Percentiles rank a stretch among this genome's conserved stretches.
phyloP scores from a whole-genome alignment of 2,329 filamentous ascomycete genomes.

The Aspergillus bombycis region DNA sequence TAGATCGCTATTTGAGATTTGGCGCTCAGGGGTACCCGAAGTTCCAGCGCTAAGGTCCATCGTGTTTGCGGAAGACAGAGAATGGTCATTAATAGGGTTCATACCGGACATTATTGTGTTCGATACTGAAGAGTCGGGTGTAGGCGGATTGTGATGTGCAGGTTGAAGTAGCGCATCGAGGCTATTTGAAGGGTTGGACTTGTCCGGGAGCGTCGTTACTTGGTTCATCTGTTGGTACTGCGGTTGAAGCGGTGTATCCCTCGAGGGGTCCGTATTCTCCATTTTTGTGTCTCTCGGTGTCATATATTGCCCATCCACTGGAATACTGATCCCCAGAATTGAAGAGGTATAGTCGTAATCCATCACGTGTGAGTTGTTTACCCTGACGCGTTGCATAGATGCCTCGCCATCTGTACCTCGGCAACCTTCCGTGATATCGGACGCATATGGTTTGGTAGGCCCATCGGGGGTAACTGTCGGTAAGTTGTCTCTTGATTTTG shows the following conservation, averaged over 20 bases:
- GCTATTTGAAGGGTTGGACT: conserved; percentile 24
- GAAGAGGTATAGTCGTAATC: conserved; percentile 31
- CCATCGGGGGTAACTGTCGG: conserved; percentile 2
- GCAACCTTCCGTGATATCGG: conserved; percentile 11
- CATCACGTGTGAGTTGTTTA: conserved; percentile 16
- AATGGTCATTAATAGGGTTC: conserved; percentile 18
- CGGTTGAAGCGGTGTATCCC: conserved; percentile 26
- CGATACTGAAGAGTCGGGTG: conserved; percentile 38
- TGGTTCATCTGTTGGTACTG: conserved; percentile 13
- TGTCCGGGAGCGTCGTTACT: conserved; percentile 21
- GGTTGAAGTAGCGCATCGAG: conserved; percentile 24
- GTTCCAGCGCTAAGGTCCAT: conserved; percentile 10
- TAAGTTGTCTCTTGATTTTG: conserved; percentile 8
- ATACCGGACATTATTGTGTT: conserved; percentile 25
- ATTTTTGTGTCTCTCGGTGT: conserved; percentile 37
- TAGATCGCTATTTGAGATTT: conserved; percentile 32
- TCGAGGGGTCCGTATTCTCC: conserved; percentile 31
- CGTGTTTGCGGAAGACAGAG: conserved; percentile 15
- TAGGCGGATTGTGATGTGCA: conserved; percentile 32
- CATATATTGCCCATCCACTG: conserved; percentile 35
- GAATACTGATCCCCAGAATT: conserved; percentile 37
- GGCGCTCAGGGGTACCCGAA: conserved; percentile 9
- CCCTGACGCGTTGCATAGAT: conserved; percentile 16
- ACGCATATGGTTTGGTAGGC: conserved; percentile 5
- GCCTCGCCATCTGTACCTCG: conserved; percentile 7